Evolutionary conservation across 2,329 filamentous ascomycete genomes (phyloP), one percentile per base, ranked within the genome.

Genomic region (Dothiorella sarmentorum): DNA sequence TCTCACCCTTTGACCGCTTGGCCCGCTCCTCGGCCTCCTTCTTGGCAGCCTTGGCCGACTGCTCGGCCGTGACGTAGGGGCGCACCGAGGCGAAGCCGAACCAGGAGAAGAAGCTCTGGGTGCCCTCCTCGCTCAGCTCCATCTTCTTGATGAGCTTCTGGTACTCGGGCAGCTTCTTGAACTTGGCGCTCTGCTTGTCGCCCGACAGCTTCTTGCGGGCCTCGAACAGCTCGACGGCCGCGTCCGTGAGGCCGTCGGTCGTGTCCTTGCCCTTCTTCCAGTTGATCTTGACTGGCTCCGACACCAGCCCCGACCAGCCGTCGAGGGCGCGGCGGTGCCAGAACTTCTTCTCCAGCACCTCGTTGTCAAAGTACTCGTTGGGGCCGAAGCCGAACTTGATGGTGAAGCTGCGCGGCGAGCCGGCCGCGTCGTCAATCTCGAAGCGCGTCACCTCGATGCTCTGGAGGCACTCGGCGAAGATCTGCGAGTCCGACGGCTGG

Each of bases 271-370:
- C 88, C 64, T 78, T 75, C 67, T 84, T 82, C 83, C 91, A 94
- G 70, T 85, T 80, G 74, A 97, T 93, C 65, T 86, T 82, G 64
- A 97, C 90, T 5, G 93, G 93, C 78, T 96, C 91, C 22, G 87
- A 92, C 59, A 97, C 90, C 31, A 96, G 82, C 33, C 90, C 90
- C 33, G 82, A 79, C 84, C 85, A 91, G 68, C 83, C 81, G 69
- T 87, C 82, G 70, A 80, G 82, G 61, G 82, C 79, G 71, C 82
- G 82, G 64, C 92, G 86, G 81, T 87, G 91, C 83, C 87, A 93
- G 76, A 97, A 96, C 71, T 89, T 90, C 86, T 97, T 97, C 77
- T 93, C 89, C 49, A 97, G 76, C 56, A 86, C 82, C 57, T 77
- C 80, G 76, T 96, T 82, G 70, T 86, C 82, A 68, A 97, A 96